Evolutionary conservation across 139 green algal species (phyloP), one percentile per base, ranked within the genome.

Genomic region (Auxenochlorella pyrenoidosa): DNA sequence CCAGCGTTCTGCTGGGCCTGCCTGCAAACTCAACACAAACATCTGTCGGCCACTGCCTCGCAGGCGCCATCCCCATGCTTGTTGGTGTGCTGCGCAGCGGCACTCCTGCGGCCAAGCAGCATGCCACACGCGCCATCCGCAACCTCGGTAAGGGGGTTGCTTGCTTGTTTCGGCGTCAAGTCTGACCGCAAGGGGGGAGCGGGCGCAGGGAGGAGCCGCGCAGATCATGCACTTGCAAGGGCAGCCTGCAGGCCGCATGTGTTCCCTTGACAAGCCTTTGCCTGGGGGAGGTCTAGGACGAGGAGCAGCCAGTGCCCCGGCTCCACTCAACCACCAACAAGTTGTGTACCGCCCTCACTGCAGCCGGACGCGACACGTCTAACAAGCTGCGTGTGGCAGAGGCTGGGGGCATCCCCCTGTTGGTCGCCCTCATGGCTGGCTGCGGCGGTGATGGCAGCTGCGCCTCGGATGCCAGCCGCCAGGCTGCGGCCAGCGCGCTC

Each of bases 81-180:
- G 63, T 71, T 5, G 73, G 41, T 34, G 60, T 90, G 72, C 88
- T 91, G 71, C 66, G 75, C 63, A 71, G 43, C 72, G 80, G 79
- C 65, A 90, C 85, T 8, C 30, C 79, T 2, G 58, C 72, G 0
- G 89, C 84, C n/a, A 79, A 82, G 88, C 79, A 91, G 86, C 58
- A 85, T 30, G 89, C 89, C 26, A 66, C 87, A 18, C 89, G 89
- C 38, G 89, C 87, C 26, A 59, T 92, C 13, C 87, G 86, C 78
- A 92, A 92, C 85, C 68, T 92, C 3, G 86, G 58, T 82, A 71
- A 8, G 51, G 30, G 19, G 54, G 28, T 3, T 65, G 75, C 3
- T n/a, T n/a, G n/a, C n/a, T n/a, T n/a, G n/a, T n/a, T n/a, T n/a
- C n/a, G n/a, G n/a, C n/a, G n/a, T n/a, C n/a, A n/a, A n/a, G n/a